phyloP scores from a whole-genome alignment of 345 rosid genomes.

The Iberis pinnata region DNA sequence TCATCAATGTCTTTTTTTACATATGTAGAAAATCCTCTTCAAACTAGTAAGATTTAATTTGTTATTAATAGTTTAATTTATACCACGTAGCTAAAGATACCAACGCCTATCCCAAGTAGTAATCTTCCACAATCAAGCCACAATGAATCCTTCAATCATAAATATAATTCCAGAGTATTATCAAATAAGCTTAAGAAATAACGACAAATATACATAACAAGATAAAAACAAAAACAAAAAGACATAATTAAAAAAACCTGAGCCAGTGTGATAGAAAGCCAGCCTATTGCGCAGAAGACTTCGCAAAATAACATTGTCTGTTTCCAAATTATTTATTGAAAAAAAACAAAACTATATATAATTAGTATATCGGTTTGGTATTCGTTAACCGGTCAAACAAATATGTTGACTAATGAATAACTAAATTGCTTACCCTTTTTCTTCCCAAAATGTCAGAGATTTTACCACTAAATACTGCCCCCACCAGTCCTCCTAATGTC shows the following conservation, averaged over 20 bases:
- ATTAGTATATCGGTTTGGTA: background rate
- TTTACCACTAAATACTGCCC: constrained; percentile 29
- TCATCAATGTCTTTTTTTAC: background rate
- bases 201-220: background rate
- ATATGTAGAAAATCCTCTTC: no score
- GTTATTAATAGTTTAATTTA: no score
- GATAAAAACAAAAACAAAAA: background rate
- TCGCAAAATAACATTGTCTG: constrained; percentile 65
- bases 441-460: constrained; percentile 28
- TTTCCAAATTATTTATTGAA: background rate
- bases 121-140: constrained; percentile 29
- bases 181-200: background rate
- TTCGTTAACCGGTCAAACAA: constrained; percentile 1
- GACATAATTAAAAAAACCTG: constrained; percentile 30
- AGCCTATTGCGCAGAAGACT: constrained; percentile 38
- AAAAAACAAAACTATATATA: background rate
- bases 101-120: constrained; percentile 25
- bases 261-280: constrained; percentile 48
- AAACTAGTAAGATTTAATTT: no score
- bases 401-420: background rate
- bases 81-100: constrained; percentile 31
- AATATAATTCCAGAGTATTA: background rate
- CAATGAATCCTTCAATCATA: constrained; percentile 18
- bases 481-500: constrained; percentile 32
- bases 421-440: constrained; percentile 15